Percentiles rank a stretch among this genome's conserved stretches.
phyloP scores from a whole-genome alignment of 2,329 filamentous ascomycete genomes.

The Lachnellula subtilissima region DNA sequence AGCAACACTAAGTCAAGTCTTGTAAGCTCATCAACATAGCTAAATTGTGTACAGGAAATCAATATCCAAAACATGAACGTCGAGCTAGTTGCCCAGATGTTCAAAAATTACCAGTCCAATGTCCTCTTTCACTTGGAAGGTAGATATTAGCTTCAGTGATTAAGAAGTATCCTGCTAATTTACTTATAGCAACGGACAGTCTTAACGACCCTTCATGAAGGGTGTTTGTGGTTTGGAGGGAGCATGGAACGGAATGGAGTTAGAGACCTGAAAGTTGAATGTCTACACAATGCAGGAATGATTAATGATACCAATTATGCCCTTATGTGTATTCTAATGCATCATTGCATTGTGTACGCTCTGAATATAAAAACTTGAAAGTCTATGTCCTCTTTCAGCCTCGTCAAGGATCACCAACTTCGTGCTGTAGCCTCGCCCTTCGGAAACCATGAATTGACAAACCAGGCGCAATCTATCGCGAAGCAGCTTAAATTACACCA shows the following conservation, averaged over 20 bases:
- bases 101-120: constrained; percentile 99
- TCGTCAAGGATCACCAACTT: constrained; percentile 13
- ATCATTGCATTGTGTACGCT: no score
- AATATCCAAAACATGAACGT: constrained; percentile 99
- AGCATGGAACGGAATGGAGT: background rate
- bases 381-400: constrained; percentile 7
- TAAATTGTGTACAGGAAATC: constrained; percentile 63
- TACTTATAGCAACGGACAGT: constrained; percentile 67
- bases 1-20: constrained; percentile 4
- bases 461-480: constrained; percentile 3
- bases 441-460: constrained; percentile 1
- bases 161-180: constrained; percentile 17
- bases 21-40: background rate
- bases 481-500: constrained; percentile 2
- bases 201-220: constrained; percentile 67
- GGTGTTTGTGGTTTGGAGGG: constrained; percentile 11
- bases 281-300: constrained; percentile 1
- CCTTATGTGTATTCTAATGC: background rate
- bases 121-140: constrained; percentile 96
- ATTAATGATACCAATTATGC: constrained; percentile 6
- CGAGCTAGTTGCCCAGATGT: constrained; percentile 97
- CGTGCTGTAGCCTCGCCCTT: constrained; percentile 13
- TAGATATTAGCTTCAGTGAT: constrained; percentile 35
- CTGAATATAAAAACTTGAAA: background rate
- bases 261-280: background rate